A percentile compares a stretch with the other conserved stretches of the same genome.
These are phyloP conservation scores for Litchi chinensis DNA, from an alignment of 345 rosid species.

Conservation along the genomic window DNA sequence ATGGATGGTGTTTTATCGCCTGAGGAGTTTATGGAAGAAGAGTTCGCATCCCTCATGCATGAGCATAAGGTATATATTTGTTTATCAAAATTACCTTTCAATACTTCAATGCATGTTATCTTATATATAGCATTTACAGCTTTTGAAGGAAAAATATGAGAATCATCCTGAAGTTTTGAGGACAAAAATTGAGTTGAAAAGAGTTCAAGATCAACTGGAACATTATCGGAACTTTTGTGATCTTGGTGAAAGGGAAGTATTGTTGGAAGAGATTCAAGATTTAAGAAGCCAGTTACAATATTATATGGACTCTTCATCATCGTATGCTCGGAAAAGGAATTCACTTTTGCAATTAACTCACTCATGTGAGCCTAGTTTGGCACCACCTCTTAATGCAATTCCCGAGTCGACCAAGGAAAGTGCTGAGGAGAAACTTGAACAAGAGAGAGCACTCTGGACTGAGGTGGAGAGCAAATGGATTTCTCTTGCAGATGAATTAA, in stretches of 20 bases:
- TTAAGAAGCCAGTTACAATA: constrained; percentile 80
- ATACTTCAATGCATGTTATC: constrained; percentile 25
- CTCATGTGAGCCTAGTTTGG: constrained; percentile 49
- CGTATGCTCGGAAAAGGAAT: constrained; percentile 47
- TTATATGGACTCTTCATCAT: constrained; percentile 70
- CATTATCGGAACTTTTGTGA: constrained; percentile 71
- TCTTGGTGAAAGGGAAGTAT: constrained; percentile 88
- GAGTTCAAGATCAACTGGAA: constrained; percentile 84
- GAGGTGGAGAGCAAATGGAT: constrained; percentile 97
- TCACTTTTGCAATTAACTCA: constrained; percentile 62
- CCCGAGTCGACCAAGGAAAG: constrained; percentile 63
- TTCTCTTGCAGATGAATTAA: constrained; percentile 80
- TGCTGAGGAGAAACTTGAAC: constrained; percentile 58
- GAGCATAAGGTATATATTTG: constrained; percentile 66
- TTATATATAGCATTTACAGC: constrained; percentile 49
- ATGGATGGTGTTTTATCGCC: constrained; percentile 94
- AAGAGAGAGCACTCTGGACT: constrained; percentile 64
- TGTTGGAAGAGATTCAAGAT: constrained; percentile 92
- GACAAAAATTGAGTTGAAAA: constrained; percentile 74
- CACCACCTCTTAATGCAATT: constrained; percentile 49
- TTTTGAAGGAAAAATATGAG: constrained; percentile 86
- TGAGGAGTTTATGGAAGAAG: constrained; percentile 88
- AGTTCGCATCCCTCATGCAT: constrained; percentile 68
- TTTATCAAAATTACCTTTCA: constrained; percentile 18
- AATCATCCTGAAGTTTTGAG: constrained; percentile 85